Base-by-base conservation (phyloP, 2,329 filamentous ascomycete species). In the Arthrinium puccinioides region DNA sequence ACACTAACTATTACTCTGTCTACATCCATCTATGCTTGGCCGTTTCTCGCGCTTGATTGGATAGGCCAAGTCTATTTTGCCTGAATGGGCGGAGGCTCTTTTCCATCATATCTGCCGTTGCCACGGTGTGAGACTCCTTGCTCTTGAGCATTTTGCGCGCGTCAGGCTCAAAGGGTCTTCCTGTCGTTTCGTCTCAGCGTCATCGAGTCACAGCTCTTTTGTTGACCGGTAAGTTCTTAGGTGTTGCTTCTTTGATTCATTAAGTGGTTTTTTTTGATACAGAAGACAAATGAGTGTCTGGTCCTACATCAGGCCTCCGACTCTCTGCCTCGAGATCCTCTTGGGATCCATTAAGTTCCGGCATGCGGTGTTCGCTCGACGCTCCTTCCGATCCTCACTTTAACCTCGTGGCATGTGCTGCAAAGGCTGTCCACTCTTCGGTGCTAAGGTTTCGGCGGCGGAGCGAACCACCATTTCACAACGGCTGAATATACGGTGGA, bases 401-500 rank as follows among this genome's bases (percentile, higher is more conserved):
- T 79, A 82, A 82, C 78, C 78, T 82, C 76, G 70, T 79, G 74
- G 72, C 63, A 61, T 63, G 62, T 61, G 61, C 41, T 39, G 33
- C 13, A 13, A 32, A 60, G 60, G 57, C 62, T 57, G 63, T 64
- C 74, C 74, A 79, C 75, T 79, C 76, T 71, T 80, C 72, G 78
- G 78, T 82, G 76, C 72, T 75, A 66, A 79, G 69, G 64, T 66
- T 62, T 68, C 63, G 69, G 68, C 60, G 67, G 75, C 76, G 76
- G 76, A 81, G 76, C 70, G 63, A 69, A 70, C 69, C 70, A 71
- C 67, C 70, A 61, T 60, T 64, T 61, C 69, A 69, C 50, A 55
- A 49, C 47, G 49, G 51, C 54, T 55, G 52, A 45, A 56, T 60
- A 62, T 64, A 58, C 42, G 55, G 61, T 60, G 59, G 26, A 51